Conservation (phyloP, 2,329 filamentous ascomycete species). For the Helotiales sp. region DNA sequence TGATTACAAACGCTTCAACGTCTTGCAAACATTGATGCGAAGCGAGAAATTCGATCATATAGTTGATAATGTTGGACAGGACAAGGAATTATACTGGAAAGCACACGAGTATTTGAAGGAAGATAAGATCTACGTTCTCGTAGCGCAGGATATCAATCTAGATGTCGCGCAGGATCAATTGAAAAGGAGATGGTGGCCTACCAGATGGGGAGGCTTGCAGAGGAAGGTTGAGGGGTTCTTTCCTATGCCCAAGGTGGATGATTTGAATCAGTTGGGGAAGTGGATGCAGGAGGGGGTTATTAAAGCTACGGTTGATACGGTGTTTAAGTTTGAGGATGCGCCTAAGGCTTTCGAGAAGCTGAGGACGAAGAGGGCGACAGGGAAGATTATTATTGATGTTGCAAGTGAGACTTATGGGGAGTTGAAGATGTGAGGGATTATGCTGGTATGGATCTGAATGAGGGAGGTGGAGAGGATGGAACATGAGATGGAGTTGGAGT, state of each 20-base stretch:
- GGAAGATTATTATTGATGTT: slow-evolving; percentile 53
- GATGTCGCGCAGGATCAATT: slow-evolving; percentile 2
- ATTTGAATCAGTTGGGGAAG: slow-evolving; percentile 49
- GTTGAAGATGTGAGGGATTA: background rate
- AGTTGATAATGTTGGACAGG: slow-evolving; percentile 24
- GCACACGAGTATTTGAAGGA: slow-evolving; percentile 22
- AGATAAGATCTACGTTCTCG: slow-evolving; percentile 3
- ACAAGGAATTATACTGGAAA: slow-evolving; percentile 13
- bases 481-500: background rate
- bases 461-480: background rate
- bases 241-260: slow-evolving; percentile 48
- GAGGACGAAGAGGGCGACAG: slow-evolving; percentile 54
- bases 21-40: slow-evolving; percentile 13
- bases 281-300: slow-evolving; percentile 61
- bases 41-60: slow-evolving; percentile 19
- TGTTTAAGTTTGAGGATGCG: slow-evolving; percentile 55
- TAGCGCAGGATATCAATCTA: slow-evolving; percentile 7
- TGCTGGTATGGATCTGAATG: background rate
- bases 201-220: slow-evolving; percentile 28
- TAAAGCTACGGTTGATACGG: slow-evolving; percentile 54
- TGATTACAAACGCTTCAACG: slow-evolving; percentile 18
- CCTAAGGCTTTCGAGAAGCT: slow-evolving; percentile 59
- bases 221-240: slow-evolving; percentile 45
- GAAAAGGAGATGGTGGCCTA: slow-evolving; percentile 13
- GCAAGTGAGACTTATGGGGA: background rate